phyloP scores from a whole-genome alignment of 2,329 filamentous ascomycete species.

The Colletotrichum chrysophilum region DNA sequence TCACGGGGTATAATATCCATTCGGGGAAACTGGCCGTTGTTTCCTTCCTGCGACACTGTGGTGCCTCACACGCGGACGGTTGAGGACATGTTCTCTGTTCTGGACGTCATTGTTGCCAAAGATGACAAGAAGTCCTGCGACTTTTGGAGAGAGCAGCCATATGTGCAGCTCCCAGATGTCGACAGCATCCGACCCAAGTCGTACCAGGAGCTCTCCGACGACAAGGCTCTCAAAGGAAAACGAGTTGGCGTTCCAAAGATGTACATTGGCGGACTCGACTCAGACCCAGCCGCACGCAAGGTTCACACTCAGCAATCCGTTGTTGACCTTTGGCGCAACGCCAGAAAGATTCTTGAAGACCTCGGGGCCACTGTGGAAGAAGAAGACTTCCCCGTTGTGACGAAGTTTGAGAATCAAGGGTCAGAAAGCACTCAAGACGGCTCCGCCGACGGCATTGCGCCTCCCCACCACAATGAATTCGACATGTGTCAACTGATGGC shows the following conservation, averaged over 20 bases:
- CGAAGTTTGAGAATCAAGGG: background rate
- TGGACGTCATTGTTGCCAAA: conserved; percentile 50
- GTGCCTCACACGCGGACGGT: conserved; percentile 54
- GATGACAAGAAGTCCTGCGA: conserved; percentile 48
- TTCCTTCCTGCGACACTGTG: conserved; percentile 56
- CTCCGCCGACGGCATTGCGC: background rate
- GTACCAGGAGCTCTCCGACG: conserved; percentile 33
- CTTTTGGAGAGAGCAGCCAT: conserved; percentile 59
- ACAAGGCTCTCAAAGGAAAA: conserved; percentile 43
- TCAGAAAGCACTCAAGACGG: background rate
- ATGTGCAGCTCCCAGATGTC: conserved; percentile 42
- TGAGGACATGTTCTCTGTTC: conserved; percentile 50
- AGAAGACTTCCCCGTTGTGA: conserved; percentile 1
- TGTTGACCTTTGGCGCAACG: conserved; percentile 31
- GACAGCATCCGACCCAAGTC: conserved; percentile 35
- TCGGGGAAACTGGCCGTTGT: conserved; percentile 56
- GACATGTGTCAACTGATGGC: background rate
- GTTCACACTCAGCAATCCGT: conserved; percentile 24
- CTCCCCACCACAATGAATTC: background rate
- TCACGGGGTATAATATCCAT: conserved; percentile 54
- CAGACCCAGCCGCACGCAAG: conserved; percentile 8
- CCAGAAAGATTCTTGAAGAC: conserved; percentile 38
- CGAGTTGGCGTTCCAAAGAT: conserved; percentile 55
- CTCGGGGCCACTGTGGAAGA: conserved; percentile 47
- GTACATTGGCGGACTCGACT: conserved; percentile 47